Percentiles rank a stretch among this genome's conserved stretches.
phyloP scores from a whole-genome alignment of 176 grass and related monocot genomes.

The Bothriochloa decipiens region DNA sequence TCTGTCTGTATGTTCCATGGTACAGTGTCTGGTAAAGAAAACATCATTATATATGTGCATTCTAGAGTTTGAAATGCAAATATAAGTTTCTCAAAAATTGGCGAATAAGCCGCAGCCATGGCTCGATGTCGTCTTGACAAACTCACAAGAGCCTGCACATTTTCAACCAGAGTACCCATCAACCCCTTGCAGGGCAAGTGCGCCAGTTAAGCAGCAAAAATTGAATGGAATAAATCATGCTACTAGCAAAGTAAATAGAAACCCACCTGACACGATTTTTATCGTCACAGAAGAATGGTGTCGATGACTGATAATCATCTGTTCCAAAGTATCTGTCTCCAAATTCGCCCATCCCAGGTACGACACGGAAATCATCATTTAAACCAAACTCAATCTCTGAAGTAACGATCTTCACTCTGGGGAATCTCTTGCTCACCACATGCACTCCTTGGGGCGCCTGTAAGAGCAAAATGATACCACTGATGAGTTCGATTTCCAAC shows the following conservation, averaged over 20 bases:
- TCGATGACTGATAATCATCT: conserved; percentile 66
- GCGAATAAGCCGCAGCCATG: conserved; percentile 23
- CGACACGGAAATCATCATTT: conserved; percentile 78
- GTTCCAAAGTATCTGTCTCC: conserved; percentile 90
- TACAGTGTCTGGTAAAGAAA: conserved; percentile 20
- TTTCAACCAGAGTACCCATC: background rate
- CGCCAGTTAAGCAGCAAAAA: background rate
- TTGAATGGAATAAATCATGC: background rate
- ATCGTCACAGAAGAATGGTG: conserved; percentile 55
- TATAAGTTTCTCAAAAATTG: conserved; percentile 47
- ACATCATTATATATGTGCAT: conserved; percentile 40
- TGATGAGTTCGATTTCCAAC: conserved; percentile 20
- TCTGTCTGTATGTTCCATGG: conserved; percentile 8
- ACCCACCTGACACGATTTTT: conserved; percentile 60
- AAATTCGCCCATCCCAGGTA: conserved; percentile 91
- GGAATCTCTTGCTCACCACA: conserved; percentile 92
- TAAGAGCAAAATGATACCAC: conserved; percentile 9
- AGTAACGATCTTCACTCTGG: conserved; percentile 95
- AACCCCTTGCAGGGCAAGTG: background rate
- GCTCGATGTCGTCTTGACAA: conserved; percentile 27
- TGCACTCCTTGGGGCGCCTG: conserved; percentile 90
- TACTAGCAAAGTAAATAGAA: background rate
- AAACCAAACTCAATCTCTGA: conserved; percentile 91
- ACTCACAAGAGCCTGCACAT: conserved; percentile 54
- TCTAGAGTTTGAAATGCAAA: conserved; percentile 27